Evolutionary conservation across 331 rosid species (phyloP), one percentile per base, ranked within the genome.

Genomic region (Telfairia occidentalis): DNA sequence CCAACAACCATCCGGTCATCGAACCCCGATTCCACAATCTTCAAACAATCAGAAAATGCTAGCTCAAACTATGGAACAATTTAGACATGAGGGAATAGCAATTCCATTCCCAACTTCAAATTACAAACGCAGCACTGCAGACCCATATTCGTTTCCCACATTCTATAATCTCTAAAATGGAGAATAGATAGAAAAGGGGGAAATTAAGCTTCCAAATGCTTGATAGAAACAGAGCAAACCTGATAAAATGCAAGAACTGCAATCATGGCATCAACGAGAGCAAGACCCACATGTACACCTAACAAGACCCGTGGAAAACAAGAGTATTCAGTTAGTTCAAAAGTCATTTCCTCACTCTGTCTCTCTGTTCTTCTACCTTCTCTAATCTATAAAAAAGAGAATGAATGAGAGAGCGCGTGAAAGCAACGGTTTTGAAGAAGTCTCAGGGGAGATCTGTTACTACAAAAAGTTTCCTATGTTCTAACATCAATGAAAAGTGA

Each of bases 191-290:
- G 28, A 59, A 64, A 18, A 57, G 40, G 19, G 21, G 18, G 61
- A 4, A 16, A 29, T 34, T 8, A 8, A 49, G 19, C 55, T 58
- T 61, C 74, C 40, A 40, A 74, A 43, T 45, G 16, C 52, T 24
- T 1, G 37, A 23, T 35, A 64, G 32, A 16, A 49, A 12, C 32
- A 66, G 19, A 65, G 60, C 40, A 71, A 84, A 94, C 98, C 98
- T 94, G 98, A 75, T 67, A 83, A 76, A 76, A 87, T 18, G 97
- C 91, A 64, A 94, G 77, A 81, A 71, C 78, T 43, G 92, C 86
- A 82, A 94, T 70, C 53, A 87, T 32, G 69, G 83, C 91, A 69
- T 87, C 87, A 80, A 91, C 63, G 35, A 94, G 66, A 79, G 97
- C 92, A 76, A 91, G 90, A 80, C 80, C 85, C 74, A 81, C 86